Percentiles rank a stretch among this genome's conserved stretches.
Evolutionary conservation across 2,329 filamentous ascomycete genomes (phyloP).

Genomic region (Curvularia sp.): DNA sequence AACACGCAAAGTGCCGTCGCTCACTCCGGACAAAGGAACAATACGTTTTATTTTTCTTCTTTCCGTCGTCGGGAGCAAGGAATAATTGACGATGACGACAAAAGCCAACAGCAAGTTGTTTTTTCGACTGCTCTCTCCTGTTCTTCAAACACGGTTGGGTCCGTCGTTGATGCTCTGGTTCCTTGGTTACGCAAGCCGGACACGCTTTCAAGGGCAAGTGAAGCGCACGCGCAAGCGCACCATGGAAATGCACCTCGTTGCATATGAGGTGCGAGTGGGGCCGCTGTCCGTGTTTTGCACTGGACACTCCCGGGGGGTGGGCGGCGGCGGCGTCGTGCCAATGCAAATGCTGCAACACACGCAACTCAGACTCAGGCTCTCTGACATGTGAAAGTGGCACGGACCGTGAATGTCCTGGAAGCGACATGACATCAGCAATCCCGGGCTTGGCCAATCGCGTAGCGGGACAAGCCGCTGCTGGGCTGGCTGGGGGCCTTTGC

Average conservation of each 20-base stretch:
- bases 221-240: conserved; percentile 11
- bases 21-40: not conserved
- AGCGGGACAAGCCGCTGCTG: not conserved
- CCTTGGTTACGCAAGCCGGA: conserved; percentile 14
- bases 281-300: conserved; percentile 18
- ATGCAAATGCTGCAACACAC: conserved; percentile 3
- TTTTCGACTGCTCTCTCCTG: not conserved
- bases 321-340: not conserved
- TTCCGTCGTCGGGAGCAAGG: not conserved
- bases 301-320: not conserved
- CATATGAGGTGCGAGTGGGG: conserved; percentile 19
- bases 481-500: not conserved
- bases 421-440: conserved; percentile 16
- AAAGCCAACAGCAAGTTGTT: not conserved
- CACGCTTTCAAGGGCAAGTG: conserved; percentile 17
- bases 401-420: conserved; percentile 2
- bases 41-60: not conserved
- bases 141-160: not conserved
- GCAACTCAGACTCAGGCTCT: not conserved
- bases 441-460: conserved; percentile 6
- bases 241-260: conserved; percentile 1
- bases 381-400: conserved; percentile 25
- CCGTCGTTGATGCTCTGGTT: not conserved
- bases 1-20: not conserved
- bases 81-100: not conserved